Percentiles rank a stretch among this genome's conserved stretches.
These are phyloP conservation scores for Asterophora lycoperdoides DNA, from an alignment of 768 basidiomycete genomes.

Conservation along the genomic window DNA sequence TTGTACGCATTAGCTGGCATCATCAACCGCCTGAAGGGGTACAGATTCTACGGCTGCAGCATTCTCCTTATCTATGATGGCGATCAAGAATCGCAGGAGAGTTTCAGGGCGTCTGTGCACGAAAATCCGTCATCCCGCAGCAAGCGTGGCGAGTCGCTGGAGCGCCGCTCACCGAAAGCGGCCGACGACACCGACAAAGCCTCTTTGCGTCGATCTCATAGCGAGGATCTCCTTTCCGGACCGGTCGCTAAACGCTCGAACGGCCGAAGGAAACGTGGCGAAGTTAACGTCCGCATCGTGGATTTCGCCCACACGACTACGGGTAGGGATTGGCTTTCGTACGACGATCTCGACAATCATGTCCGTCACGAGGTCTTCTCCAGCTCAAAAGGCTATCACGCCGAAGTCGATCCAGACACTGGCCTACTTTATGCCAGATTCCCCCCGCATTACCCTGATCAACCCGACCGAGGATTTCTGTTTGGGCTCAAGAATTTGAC, in stretches of 20 bases:
- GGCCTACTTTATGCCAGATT: slow-evolving; percentile 89
- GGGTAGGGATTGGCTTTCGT: slow-evolving; percentile 82
- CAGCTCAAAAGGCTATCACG: slow-evolving; percentile 72
- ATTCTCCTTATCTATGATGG: slow-evolving; percentile 97
- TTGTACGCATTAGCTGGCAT: slow-evolving; percentile 92
- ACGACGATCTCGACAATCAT: slow-evolving; percentile 44
- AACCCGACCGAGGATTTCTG: slow-evolving; percentile 92
- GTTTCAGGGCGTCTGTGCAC: slow-evolving; percentile 52
- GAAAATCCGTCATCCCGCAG: slow-evolving; percentile 66
- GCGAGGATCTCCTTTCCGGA: slow-evolving; percentile 73
- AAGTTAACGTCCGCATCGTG: slow-evolving; percentile 92
- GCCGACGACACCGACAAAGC: slow-evolving; percentile 40
- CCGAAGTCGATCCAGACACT: slow-evolving; percentile 76
- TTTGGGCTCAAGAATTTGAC: slow-evolving; percentile 84
- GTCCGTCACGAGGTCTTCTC: slow-evolving; percentile 44
- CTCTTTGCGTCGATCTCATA: slow-evolving; percentile 66
- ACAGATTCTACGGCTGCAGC: slow-evolving; percentile 96
- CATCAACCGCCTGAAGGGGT: slow-evolving; percentile 86
- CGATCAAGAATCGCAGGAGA: slow-evolving; percentile 81
- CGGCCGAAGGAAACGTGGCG: slow-evolving; percentile 77
- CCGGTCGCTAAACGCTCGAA: slow-evolving; percentile 59
- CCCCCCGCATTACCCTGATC: slow-evolving; percentile 84
- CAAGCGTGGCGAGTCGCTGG: slow-evolving; percentile 76
- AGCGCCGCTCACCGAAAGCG: slow-evolving; percentile 46
- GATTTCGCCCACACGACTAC: slow-evolving; percentile 99